These are phyloP conservation scores for Wickerhamiella azyma DNA, from an alignment of 805 yeast genomes.

Conservation along the genomic window DNA sequence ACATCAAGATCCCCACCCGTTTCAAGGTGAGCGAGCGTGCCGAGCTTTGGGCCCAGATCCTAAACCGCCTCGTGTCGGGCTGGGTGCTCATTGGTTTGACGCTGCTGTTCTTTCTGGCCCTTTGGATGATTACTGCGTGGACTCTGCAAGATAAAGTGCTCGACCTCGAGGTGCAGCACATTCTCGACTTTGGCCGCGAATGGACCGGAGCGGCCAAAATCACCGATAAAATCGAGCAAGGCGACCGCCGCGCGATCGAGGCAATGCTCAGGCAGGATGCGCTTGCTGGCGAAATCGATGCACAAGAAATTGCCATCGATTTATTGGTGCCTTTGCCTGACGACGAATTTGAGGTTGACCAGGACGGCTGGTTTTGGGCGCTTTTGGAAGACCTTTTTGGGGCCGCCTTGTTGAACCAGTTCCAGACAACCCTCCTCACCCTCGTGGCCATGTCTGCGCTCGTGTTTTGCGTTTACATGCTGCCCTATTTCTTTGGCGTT, in stretches of 20 bases:
- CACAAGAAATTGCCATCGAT: not conserved
- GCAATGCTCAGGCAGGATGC: not conserved
- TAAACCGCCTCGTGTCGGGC: not conserved
- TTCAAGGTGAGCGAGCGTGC: not conserved
- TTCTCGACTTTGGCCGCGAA: not conserved
- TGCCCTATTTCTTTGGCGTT: constrained; percentile 3
- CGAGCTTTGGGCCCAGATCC: not conserved
- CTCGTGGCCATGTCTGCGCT: not conserved
- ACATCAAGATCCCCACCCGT: not conserved
- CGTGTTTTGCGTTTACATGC: not conserved
- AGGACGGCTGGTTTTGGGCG: constrained; percentile 3
- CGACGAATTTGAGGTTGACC: not conserved
- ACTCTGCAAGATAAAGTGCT: constrained; percentile 4
- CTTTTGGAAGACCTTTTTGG: constrained; percentile 4
- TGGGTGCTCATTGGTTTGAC: not conserved
- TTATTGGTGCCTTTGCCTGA: not conserved
- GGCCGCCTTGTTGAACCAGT: not conserved
- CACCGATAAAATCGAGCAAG: not conserved
- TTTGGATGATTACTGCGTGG: constrained; percentile 5
- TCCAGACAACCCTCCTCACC: not conserved
- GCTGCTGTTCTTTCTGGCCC: not conserved
- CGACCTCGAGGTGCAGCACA: not conserved
- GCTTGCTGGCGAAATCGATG: not conserved
- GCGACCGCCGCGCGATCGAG: not conserved
- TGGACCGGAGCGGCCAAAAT: not conserved